Base-by-base conservation (phyloP, 257 asterid species). In the Nicotiana sylvestris region DNA sequence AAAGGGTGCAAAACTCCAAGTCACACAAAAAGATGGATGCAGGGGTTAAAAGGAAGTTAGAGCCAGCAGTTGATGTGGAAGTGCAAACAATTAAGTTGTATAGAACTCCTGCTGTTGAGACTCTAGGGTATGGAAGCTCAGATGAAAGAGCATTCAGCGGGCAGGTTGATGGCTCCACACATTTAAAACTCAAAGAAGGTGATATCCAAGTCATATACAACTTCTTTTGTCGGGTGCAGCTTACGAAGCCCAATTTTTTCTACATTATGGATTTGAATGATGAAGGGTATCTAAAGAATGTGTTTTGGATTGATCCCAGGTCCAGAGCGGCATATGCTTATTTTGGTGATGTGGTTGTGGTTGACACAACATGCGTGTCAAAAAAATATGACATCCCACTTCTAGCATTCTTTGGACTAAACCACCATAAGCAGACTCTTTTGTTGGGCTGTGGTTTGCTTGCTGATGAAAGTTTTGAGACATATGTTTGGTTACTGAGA, bases 41-140 rank as follows among this genome's bases (percentile, higher is more conserved):
- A 64, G 93, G 90, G 83, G 85, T 81, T 83, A 92, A 93, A 89
- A 90, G 92, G 77, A 90, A 87, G 85, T 81, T 85, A 62, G 86
- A 84, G 46, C 84, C 89, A 15, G 83, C 85, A 61, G 76, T 85
- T 13, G 92, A 89, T 78, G 84, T 84, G 9, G 94, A 93, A 81
- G 89, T 86, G 39, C 90, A 64, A 74, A 91, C 94, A 4, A 84
- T 87, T 84, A 93, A 89, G 85, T 84, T 93, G 83, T 94, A 89
- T 70, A 88, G 96, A 37, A 84, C 97, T 43, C 81, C 92, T 49
- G 70, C 74, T 37, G 60, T 60, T 79, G 82, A 79, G 68, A 79
- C 61, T 11, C 27, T 66, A 65, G 70, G 87, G 53, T 85, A 85
- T 35, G 89, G 87, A 49, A 82, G 83, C 84, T 83, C 89, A 30